A percentile compares a stretch with the other conserved stretches of the same genome.
These are phyloP conservation scores for Pseudogymnoascus sp. DNA, from an alignment of 2,329 filamentous ascomycete species.

Conservation along the genomic window DNA sequence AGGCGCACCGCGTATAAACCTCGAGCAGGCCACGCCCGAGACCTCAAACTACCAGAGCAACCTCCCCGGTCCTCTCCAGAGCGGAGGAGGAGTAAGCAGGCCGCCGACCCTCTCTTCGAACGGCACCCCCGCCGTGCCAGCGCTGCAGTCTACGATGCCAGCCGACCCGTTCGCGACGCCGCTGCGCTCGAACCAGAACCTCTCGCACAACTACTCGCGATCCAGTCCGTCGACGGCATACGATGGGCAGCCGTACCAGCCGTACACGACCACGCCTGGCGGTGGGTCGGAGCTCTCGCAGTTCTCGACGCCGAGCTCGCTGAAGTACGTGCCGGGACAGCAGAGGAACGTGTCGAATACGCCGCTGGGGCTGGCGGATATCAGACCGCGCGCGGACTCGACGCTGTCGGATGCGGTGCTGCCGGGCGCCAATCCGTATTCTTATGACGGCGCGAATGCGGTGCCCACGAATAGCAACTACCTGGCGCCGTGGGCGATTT, in stretches of 20 bases:
- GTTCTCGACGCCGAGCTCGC: slow-evolving; percentile 48
- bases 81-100: slow-evolving; percentile 37
- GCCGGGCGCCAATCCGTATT: slow-evolving; percentile 46
- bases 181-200: slow-evolving; percentile 54
- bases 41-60: slow-evolving; percentile 37
- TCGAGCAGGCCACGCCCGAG: slow-evolving; percentile 48
- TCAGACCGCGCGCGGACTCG: slow-evolving; percentile 77
- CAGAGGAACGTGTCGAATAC: slow-evolving; percentile 68
- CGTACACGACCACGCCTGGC: slow-evolving; percentile 57
- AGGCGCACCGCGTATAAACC: slow-evolving; percentile 46
- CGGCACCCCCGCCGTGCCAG: slow-evolving; percentile 49
- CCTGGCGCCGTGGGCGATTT: slow-evolving; percentile 86
- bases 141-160: slow-evolving; percentile 41
- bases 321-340: slow-evolving; percentile 48
- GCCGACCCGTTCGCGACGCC: slow-evolving; percentile 53
- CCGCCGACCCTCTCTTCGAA: slow-evolving; percentile 44
- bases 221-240: slow-evolving; percentile 66
- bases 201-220: slow-evolving; percentile 70
- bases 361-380: slow-evolving; percentile 83
- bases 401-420: slow-evolving; percentile 60
- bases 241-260: slow-evolving; percentile 43
- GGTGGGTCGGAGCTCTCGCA: slow-evolving; percentile 45
- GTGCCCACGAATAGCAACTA: slow-evolving; percentile 80
- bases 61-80: slow-evolving; percentile 53
- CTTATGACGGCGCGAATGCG: slow-evolving; percentile 58